phyloP scores from a whole-genome alignment of 129 eudicot genomes.

The Chrysanthemum makinoi region DNA sequence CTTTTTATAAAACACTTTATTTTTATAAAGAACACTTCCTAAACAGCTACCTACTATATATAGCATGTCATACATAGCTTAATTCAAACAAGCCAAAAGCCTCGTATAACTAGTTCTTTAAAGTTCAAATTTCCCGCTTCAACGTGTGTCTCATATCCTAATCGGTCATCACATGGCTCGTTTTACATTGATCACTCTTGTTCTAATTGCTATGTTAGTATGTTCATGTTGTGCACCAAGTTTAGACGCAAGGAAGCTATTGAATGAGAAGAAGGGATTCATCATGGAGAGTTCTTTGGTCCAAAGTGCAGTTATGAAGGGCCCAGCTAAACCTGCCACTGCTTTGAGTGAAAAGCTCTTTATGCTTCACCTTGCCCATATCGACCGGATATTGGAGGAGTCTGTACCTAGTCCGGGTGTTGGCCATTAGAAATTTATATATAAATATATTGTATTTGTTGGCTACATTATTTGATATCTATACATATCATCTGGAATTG shows the following conservation, averaged over 20 bases:
- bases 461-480: not conserved
- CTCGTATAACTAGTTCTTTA: conserved; percentile 16
- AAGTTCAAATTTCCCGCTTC: not conserved
- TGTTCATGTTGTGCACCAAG: conserved; percentile 26
- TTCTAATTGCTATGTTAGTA: conserved; percentile 28
- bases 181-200: conserved; percentile 5
- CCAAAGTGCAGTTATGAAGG: conserved; percentile 16
- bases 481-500: conserved; percentile 6
- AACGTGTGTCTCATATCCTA: not conserved
- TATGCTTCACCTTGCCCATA: conserved; percentile 21
- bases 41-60: conserved; percentile 19
- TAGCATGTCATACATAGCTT: conserved; percentile 25
- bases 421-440: conserved; percentile 39
- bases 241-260: conserved; percentile 47
- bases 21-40: conserved; percentile 14
- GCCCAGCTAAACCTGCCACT: conserved; percentile 14
- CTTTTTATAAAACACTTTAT: conserved; percentile 29
- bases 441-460: conserved; percentile 18
- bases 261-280: conserved; percentile 22
- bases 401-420: conserved; percentile 65
- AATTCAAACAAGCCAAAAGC: conserved; percentile 28
- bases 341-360: conserved; percentile 34
- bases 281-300: conserved; percentile 17
- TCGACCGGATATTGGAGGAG: conserved; percentile 36
- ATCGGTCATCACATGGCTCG: conserved; percentile 43